Base-by-base conservation (phyloP, 345 rosid species). In the Hypericum androsaemum region DNA sequence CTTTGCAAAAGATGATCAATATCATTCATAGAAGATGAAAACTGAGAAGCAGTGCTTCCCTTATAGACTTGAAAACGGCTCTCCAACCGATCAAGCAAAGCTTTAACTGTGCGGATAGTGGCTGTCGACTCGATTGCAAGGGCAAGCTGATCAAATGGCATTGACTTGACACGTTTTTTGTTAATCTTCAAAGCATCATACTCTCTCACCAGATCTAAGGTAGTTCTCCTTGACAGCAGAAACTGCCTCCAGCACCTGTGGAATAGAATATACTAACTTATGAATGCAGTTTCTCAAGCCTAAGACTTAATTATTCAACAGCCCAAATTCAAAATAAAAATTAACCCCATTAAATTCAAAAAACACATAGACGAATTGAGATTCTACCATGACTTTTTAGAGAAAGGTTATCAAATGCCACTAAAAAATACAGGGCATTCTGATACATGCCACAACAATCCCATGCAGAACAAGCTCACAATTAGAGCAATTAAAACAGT, bases 81-180 rank as follows among this genome's bases (percentile, higher is more conserved):
- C 64, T 88, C 95, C 47, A 88, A 57, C 14, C 99, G 85, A 58
- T 94, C 92, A 43, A 88, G 88, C 46, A 94, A 61, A 39, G 72
- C 64, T 61, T 82, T 86, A 49, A 66, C 85, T 28, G 77, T 73
- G 58, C 47, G 83, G 40, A 94, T 77, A 22, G 88, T 83, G 47
- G 55, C 46, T 37, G 64, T 39, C 16, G 97, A 94, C 65, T 80
- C 94, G 47, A 94, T 75, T 56, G 78, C 70, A 65, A 57, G 54
- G 6, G 99, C 97, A 45, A 94, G 77, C 51, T 78, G 85, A 63
- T 94, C 99, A 72, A 94, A 94, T 0, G 94, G 95, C 72, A 83
- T 55, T 9, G 79, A 70, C 69, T 77, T 79, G 6, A 76, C 68
- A 17, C 62, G 53, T n/a, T 53, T 70, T 64, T 70, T 77, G 51